Evolutionary conservation across 768 basidiomycete species (phyloP).

Genomic region (Mycena crocata): DNA sequence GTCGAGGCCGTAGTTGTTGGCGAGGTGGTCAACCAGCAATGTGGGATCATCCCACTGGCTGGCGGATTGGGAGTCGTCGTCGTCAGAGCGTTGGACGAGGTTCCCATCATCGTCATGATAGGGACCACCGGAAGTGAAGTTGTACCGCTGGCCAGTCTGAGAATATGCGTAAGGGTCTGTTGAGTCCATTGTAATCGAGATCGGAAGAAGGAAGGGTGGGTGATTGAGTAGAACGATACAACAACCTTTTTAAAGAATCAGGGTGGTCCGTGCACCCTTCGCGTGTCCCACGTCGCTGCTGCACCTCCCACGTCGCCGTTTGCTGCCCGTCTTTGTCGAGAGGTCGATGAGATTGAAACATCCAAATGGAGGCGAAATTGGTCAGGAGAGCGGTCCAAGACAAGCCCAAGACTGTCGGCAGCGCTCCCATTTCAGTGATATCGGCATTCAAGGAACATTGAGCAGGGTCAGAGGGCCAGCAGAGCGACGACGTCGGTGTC

Average conservation of each 20-base stretch:
- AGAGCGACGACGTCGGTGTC: background rate
- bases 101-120: background rate
- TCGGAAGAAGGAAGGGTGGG: background rate
- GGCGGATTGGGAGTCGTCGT: background rate
- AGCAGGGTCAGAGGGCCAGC: constrained; percentile 1
- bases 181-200: background rate
- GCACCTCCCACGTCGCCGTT: background rate
- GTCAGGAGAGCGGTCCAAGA: background rate
- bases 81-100: background rate
- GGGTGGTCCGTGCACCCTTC: no score
- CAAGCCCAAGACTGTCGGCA: background rate
- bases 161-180: background rate
- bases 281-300: no score
- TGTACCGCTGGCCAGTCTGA: background rate
- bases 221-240: background rate
- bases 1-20: constrained; percentile 6
- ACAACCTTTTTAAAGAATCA: constrained; percentile 2
- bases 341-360: background rate
- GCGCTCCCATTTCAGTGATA: background rate
- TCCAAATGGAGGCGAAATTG: background rate
- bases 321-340: no score
- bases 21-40: background rate
- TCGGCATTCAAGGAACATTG: background rate
- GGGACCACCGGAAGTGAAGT: background rate
- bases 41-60: background rate